Base-by-base conservation (phyloP, 768 basidiomycete genomes). In the Leccinum subgranulosum region DNA sequence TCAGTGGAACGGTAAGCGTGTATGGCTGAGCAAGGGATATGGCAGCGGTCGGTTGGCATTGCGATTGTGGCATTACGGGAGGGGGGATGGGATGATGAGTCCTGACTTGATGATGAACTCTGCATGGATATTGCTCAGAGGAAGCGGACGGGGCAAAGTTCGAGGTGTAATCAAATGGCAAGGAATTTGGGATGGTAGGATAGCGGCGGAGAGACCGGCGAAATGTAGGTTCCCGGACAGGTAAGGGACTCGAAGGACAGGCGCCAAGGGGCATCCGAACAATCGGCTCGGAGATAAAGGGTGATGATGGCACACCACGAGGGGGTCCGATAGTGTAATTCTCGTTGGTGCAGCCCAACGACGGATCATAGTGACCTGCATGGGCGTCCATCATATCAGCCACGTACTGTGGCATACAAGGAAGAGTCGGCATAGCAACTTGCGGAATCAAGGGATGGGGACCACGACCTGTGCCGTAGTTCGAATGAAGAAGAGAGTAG, bases 341-440 rank as follows among this genome's bases (percentile, higher is more conserved):
- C 23, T 47, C 51, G 8, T 41, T 29, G 21, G 7, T 9, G 8
- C 28, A 48, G 10, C 15, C 31, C 34, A 31, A 28, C 19, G 54
- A 51, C 17, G 28, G 21, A 25, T 10, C 49, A 34, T 48, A 28
- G 46, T 34, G 50, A 41, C 19, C 25, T 15, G 15, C 2, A 23
- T 57, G 55, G 33, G 56, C 51, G 51, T 25, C 51, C 33, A 52
- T 63, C 47, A 56, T 21, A n/a, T 28, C 29, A 47, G 15, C 36
- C n/a, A 28, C 34, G 10, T 25, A 27, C 5, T 33, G 52, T 19
- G 48, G n/a, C 27, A 21, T 3, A 31, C n/a, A 33, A 14, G 28
- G 14, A 25, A 12, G 43, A 51, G 19, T 55, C 1, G 63, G 31
- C 55, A 57, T 57, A 46, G 55, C 31, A 55, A 57, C 57, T 17